phyloP scores from a whole-genome alignment of 331 rosid species.

The Prunus yedoensis region DNA sequence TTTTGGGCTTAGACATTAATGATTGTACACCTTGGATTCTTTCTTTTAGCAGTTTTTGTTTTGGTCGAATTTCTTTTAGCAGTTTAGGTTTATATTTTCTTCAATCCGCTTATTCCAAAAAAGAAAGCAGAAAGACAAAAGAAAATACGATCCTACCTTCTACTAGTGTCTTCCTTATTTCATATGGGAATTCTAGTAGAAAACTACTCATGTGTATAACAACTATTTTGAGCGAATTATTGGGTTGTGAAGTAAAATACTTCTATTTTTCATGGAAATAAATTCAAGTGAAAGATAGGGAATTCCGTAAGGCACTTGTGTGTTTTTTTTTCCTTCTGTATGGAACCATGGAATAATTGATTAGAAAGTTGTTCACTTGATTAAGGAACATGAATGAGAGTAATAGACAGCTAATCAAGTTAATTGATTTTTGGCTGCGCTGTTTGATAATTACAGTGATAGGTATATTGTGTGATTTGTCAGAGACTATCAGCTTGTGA shows the following conservation, averaged over 20 bases:
- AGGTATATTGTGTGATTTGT: not conserved
- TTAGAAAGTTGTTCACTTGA: not conserved
- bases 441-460: not conserved
- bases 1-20: too few species aligned
- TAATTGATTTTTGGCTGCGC: not conserved
- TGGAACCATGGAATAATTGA: not conserved
- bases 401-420: too few species aligned
- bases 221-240: not conserved
- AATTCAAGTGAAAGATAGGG: too few species aligned
- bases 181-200: not conserved
- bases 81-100: not conserved
- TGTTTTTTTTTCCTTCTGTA: not conserved
- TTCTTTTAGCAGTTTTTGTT: not conserved
- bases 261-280: not conserved
- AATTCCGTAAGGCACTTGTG: not conserved
- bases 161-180: not conserved
- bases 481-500: not conserved
- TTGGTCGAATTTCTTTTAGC: not conserved
- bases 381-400: not conserved
- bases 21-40: not conserved
- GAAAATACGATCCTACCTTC: not conserved
- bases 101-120: not conserved
- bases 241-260: not conserved
- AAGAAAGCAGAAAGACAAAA: not conserved
- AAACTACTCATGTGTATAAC: not conserved